Evolutionary conservation across 2,329 filamentous ascomycete species (phyloP).

Genomic region (Elsinoe ampelina): DNA sequence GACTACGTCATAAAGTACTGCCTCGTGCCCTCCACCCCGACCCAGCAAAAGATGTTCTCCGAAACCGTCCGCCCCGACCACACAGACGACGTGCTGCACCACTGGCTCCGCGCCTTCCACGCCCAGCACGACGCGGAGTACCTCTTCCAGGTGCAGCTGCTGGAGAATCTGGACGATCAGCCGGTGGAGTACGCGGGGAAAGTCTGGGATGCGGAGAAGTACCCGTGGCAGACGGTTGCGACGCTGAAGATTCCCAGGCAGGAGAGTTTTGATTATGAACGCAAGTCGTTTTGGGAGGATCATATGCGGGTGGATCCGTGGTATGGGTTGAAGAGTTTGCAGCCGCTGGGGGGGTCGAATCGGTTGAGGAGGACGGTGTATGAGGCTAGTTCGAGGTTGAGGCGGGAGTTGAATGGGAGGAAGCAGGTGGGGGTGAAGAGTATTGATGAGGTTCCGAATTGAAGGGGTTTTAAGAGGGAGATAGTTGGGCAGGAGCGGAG

Average conservation of each 20-base stretch:
- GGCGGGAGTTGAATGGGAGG: constrained; percentile 32
- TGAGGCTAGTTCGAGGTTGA: constrained; percentile 28
- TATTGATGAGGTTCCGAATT: constrained; percentile 32
- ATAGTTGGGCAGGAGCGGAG: no score
- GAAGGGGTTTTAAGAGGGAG: not conserved
- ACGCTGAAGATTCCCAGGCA: constrained; percentile 33
- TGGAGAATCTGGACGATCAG: constrained; percentile 39
- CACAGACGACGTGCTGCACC: constrained; percentile 30
- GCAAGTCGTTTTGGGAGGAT: constrained; percentile 38
- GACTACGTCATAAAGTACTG: constrained; percentile 41
- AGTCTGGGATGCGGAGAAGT: constrained; percentile 39
- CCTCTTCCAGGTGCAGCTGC: constrained; percentile 39
- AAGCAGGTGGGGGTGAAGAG: constrained; percentile 29
- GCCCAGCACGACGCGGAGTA: constrained; percentile 33
- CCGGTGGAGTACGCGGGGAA: constrained; percentile 37
- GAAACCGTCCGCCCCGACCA: constrained; percentile 31
- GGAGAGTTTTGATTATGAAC: constrained; percentile 32
- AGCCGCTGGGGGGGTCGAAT: constrained; percentile 34
- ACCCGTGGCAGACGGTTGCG: constrained; percentile 40
- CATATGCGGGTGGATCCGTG: constrained; percentile 36
- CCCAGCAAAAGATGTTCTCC: constrained; percentile 33
- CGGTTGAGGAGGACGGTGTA: constrained; percentile 33
- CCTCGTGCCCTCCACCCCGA: constrained; percentile 34
- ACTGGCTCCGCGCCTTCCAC: constrained; percentile 35
- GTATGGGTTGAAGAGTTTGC: constrained; percentile 34